Base-by-base conservation (phyloP, 768 basidiomycete genomes). In the Mycena rosella region DNA sequence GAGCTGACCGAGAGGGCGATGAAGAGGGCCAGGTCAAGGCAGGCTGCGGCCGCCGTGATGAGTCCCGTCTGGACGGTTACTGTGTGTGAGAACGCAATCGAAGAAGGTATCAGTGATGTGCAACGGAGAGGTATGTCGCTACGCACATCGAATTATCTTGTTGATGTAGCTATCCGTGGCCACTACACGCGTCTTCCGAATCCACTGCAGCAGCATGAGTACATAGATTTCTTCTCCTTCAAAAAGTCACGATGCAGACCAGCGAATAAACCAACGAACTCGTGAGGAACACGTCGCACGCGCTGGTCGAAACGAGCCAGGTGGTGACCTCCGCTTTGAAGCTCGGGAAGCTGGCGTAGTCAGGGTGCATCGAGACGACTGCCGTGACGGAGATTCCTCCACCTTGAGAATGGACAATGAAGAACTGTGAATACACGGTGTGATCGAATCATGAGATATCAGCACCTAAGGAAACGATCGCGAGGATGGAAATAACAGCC, bases 71-170 rank as follows among this genome's bases (percentile, higher is more conserved):
- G 69, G 2, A 70, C 61, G 4, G 69, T 48, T 15, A 70, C 63
- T 69, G 36, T 32, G 10, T 3, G 18, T n/a, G n/a, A n/a, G n/a
- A n/a, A n/a, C n/a, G n/a, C n/a, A n/a, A n/a, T n/a, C 14, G 40
- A 30, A 29, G 22, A 48, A 20, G 47, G 18, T 34, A 34, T 34
- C 32, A 34, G 18, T 20, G 38, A 14, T n/a, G 22, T 27, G 11
- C 11, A 15, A 56, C 0, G 26, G 27, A 8, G 5, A 27, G 36
- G 32, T 26, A 18, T 14, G 20, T 11, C 17, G 36, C 13, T 27
- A 44, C 53, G 36, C 49, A 71, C 72, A 48, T 11, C 69, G 69
- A 26, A 73, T 73, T 22, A 73, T 62, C 34, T 66, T 65, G 47
- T 64, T 70, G 40, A 72, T 52, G 47, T 58, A 56, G 27, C 69